Evolutionary conservation across 1,139 yeast genomes (phyloP).

Genomic region (Suhomyces terraborum): DNA sequence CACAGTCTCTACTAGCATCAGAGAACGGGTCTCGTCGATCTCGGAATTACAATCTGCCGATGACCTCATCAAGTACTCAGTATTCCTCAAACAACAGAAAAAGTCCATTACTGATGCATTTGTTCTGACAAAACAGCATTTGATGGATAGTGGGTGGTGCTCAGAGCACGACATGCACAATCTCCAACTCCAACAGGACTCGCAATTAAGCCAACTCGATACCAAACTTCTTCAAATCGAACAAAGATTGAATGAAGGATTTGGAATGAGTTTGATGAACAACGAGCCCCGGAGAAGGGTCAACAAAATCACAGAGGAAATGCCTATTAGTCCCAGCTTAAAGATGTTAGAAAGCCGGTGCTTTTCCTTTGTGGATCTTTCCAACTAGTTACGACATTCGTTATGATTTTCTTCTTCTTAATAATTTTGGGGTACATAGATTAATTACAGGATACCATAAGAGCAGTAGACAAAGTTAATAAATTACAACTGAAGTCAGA

Average conservation of each 20-base stretch:
- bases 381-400: constrained; percentile 9
- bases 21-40: constrained; percentile 21
- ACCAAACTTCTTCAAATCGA: constrained; percentile 37
- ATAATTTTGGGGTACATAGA: constrained; percentile 5
- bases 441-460: constrained; percentile 1
- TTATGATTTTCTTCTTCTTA: constrained; percentile 12
- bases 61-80: constrained; percentile 36
- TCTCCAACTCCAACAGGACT: constrained; percentile 39
- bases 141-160: constrained; percentile 48
- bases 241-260: constrained; percentile 32
- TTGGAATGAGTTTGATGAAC: constrained; percentile 26
- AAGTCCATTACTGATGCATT: constrained; percentile 38
- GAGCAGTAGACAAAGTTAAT: background rate
- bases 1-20: constrained; percentile 2
- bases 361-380: constrained; percentile 25
- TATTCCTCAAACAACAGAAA: constrained; percentile 35
- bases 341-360: constrained; percentile 31
- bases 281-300: constrained; percentile 9
- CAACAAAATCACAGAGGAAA: constrained; percentile 12
- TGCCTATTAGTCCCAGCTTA: constrained; percentile 27
- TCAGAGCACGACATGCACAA: constrained; percentile 46
- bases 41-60: constrained; percentile 31
- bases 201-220: constrained; percentile 34
- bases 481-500: background rate
- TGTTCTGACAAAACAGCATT: constrained; percentile 37